A percentile compares a stretch with the other conserved stretches of the same genome.
phyloP scores from a whole-genome alignment of 805 yeast species.

The Metschnikowia santaceciliae region DNA sequence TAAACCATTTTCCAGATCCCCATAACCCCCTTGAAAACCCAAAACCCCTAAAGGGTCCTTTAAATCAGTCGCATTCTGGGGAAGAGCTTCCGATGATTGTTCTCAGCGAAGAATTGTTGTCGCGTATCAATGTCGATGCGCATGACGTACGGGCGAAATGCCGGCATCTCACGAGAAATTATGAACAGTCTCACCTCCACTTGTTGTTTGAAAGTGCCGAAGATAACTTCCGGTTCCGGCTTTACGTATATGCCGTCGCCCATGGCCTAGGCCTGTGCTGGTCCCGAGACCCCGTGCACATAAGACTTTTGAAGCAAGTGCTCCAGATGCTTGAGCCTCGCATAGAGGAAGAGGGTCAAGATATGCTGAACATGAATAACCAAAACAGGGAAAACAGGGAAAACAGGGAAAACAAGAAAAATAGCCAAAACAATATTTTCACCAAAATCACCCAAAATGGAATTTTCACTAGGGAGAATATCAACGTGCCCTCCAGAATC shows the following conservation, averaged over 20 bases:
- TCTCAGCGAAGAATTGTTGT: conserved; percentile 7
- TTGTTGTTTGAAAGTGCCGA: conserved; percentile 7
- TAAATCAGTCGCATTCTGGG: no score
- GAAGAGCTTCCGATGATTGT: conserved; percentile 11
- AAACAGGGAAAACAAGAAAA: background rate
- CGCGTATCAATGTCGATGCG: conserved; percentile 4
- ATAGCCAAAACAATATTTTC: background rate
- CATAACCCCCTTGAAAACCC: no score
- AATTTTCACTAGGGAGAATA: background rate
- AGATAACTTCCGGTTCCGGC: conserved; percentile 14
- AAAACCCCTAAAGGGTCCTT: no score
- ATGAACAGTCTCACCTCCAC: conserved; percentile 11
- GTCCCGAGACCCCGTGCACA: conserved; percentile 7
- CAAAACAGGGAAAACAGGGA: background rate
- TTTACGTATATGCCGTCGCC: conserved; percentile 12
- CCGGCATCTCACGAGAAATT: conserved; percentile 1
- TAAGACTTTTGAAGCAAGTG: conserved; percentile 5
- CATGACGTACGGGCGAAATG: conserved; percentile 1
- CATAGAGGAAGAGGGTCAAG: background rate
- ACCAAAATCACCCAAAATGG: background rate
- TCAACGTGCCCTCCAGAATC: background rate
- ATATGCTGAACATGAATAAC: background rate
- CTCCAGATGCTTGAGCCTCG: background rate
- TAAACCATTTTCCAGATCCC: no score
- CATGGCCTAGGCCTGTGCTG: conserved; percentile 6